Evolutionary conservation across 495 filamentous ascomycete genomes (phyloP).

Genomic region (Parathielavia appendiculata): DNA sequence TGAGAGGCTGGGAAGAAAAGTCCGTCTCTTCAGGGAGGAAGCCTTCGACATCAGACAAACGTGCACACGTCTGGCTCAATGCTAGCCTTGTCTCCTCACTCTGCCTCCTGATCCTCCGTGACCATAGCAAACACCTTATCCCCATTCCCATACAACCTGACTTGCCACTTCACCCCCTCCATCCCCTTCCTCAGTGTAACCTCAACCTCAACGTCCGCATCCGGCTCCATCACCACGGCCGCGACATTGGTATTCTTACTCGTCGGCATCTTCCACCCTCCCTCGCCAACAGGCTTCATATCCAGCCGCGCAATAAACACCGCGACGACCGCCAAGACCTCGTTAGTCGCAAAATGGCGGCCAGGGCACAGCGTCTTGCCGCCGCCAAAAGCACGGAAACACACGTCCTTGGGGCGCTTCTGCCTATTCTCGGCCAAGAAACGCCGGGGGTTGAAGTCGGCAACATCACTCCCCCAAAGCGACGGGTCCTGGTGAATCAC

Average conservation of each 20-base stretch:
- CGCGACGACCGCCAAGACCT: not conserved
- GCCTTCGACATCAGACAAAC: too few species aligned
- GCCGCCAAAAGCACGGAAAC: not conserved
- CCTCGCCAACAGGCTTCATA: not conserved
- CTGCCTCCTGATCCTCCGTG: not conserved
- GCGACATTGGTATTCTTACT: conserved; percentile 1
- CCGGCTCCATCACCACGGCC: not conserved
- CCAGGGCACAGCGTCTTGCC: not conserved
- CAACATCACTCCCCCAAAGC: not conserved
- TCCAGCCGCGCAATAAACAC: not conserved
- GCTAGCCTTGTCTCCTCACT: too few species aligned
- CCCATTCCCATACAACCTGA: not conserved
- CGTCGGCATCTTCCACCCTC: not conserved
- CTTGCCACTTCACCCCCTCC: not conserved
- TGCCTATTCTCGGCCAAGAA: not conserved
- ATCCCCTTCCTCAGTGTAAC: not conserved
- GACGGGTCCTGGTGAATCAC: not conserved
- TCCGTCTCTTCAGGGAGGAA: too few species aligned
- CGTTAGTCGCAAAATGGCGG: not conserved
- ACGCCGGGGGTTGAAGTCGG: not conserved
- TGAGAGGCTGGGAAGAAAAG: too few species aligned
- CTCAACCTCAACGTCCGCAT: not conserved
- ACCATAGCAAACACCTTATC: not conserved
- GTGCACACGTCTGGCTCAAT: too few species aligned
- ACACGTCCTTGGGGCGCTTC: not conserved